Conservation (phyloP, 768 basidiomycete genomes). For the Suillus plorans region DNA sequence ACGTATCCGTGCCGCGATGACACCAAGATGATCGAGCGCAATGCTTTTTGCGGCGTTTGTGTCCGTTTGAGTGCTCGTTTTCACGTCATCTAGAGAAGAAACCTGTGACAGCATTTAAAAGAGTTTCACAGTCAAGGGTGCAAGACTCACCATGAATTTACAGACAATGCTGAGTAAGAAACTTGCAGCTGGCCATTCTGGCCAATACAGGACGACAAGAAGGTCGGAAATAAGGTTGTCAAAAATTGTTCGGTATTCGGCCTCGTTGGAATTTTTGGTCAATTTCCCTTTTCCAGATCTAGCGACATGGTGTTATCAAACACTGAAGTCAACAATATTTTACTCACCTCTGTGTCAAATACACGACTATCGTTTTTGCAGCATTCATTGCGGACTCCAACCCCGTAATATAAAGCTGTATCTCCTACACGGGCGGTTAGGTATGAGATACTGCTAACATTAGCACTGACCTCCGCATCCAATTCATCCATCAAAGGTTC, state of each 20-base stretch:
- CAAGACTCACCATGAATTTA: constrained; percentile 72
- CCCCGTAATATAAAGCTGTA: constrained; percentile 66
- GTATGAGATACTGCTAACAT: background rate
- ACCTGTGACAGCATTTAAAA: constrained; percentile 47
- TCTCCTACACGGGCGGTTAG: constrained; percentile 47
- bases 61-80: constrained; percentile 62
- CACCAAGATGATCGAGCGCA: constrained; percentile 90
- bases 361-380: constrained; percentile 79
- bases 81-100: constrained; percentile 78
- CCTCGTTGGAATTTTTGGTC: constrained; percentile 90
- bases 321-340: background rate
- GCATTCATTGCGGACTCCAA: constrained; percentile 82
- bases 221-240: constrained; percentile 90
- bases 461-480: constrained; percentile 53
- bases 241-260: constrained; percentile 90
- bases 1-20: constrained; percentile 84
- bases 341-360: constrained; percentile 63
- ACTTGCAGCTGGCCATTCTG: constrained; percentile 95
- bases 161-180: constrained; percentile 78
- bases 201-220: constrained; percentile 86
- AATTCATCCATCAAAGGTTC: constrained; percentile 65
- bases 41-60: constrained; percentile 85
- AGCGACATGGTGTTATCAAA: constrained; percentile 16
- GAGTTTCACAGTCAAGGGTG: background rate
- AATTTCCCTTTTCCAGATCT: constrained; percentile 86